Conservation (phyloP, 2,329 filamentous ascomycete species). For the Gyromitra esculenta region DNA sequence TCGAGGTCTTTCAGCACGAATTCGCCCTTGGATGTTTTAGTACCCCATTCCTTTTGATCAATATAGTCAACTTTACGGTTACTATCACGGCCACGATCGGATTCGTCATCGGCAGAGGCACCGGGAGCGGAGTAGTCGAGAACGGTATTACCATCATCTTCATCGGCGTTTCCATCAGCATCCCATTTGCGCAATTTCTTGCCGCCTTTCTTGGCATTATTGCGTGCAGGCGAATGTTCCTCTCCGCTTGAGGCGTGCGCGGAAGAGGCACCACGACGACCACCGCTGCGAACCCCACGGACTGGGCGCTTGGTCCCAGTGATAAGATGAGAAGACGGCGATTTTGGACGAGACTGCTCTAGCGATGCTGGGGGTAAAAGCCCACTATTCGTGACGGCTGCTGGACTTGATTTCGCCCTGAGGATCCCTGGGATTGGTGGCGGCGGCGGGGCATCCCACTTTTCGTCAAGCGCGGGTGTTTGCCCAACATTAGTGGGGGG, state of each 20-base stretch:
- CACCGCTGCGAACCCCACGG: slow-evolving; percentile 49
- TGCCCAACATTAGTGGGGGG: slow-evolving; percentile 63
- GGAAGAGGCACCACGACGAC: slow-evolving; percentile 61
- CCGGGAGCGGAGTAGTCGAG: slow-evolving; percentile 86
- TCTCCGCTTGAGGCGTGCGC: slow-evolving; percentile 83
- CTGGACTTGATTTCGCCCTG: slow-evolving; percentile 64
- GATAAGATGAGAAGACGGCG: slow-evolving; percentile 73
- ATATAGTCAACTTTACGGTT: slow-evolving; percentile 74
- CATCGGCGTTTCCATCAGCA: slow-evolving; percentile 84
- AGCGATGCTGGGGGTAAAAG: slow-evolving; percentile 71
- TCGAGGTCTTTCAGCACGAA: slow-evolving; percentile 94
- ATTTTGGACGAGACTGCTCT: slow-evolving; percentile 79
- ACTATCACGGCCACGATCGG: slow-evolving; percentile 62
- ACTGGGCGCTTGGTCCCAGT: slow-evolving; percentile 66
- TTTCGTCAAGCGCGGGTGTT: slow-evolving; percentile 64
- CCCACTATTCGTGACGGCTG: slow-evolving; percentile 67
- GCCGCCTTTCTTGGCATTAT: slow-evolving; percentile 64
- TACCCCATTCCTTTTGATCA: slow-evolving; percentile 83
- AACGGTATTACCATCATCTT: slow-evolving; percentile 78
- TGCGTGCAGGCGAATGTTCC: slow-evolving; percentile 69
- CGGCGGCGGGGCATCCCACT: slow-evolving; percentile 65
- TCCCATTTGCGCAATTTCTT: slow-evolving; percentile 96
- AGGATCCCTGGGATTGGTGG: slow-evolving; percentile 65
- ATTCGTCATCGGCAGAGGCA: slow-evolving; percentile 67
- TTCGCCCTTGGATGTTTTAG: slow-evolving; percentile 83